Base-by-base conservation (phyloP, 768 basidiomycete species). In the Glaciozyma martinii region DNA sequence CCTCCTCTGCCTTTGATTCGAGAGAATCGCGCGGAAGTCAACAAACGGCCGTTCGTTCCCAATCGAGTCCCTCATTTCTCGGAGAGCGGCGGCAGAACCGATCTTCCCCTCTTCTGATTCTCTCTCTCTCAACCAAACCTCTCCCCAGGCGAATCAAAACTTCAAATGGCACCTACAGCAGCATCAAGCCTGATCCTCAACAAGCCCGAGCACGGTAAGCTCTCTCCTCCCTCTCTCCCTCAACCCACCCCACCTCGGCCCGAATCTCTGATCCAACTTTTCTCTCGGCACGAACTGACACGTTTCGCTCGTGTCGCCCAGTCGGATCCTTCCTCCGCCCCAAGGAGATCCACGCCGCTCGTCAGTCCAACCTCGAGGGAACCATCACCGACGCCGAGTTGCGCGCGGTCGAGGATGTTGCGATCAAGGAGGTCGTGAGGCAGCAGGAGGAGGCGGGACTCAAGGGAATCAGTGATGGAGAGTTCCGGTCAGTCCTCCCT, bases 251-350 rank as follows among this genome's bases (percentile, higher is more conserved):
- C 40, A 58, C 18, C 42, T 25, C 40, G 7, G 21, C 46, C 21
- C 21, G 25, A 23, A 21, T 58, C 40, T 25, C 40, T 18, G 56
- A 15, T n/a, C 10, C 40, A 58, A 15, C 19, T 58, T 15, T 9
- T 16, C 33, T 32, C 30, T 10, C 56, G 9, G 2, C 40, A 47
- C 46, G 46, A n/a, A 15, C 21, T n/a, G 10, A 47, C 46, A 47
- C 46, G 46, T 29, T 15, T n/a, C 13, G 5, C 23, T 50, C 46
- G 16, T n/a, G n/a, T n/a, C n/a, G n/a, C n/a, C n/a, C 43, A 59
- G 71, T 74, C 61, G 73, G 73, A 25, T 71, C 69, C 32, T 72
- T 72, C 66, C 68, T 74, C 42, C 70, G 73, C 33, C 72, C 72
- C n/a, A 40, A 60, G 21, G 62, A 59, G 29, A 54, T 74, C 33